Conservation (phyloP, 1,139 yeast species). For the Nakaseomyces delphensis region DNA sequence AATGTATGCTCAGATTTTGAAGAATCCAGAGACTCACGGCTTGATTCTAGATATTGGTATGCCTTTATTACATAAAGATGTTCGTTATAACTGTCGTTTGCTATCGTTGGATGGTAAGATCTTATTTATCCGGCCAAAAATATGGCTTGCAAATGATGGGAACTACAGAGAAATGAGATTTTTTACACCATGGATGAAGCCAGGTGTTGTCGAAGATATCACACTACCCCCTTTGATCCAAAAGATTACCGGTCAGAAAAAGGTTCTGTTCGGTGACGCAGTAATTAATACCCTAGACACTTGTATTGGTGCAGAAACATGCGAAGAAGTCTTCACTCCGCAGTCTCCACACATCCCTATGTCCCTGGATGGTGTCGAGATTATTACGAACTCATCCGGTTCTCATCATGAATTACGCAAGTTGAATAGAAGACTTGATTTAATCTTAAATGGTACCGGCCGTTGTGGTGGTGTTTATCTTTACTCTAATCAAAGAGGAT, state of each 20-base stretch:
- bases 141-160: constrained; percentile 93
- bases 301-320: constrained; percentile 88
- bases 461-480: constrained; percentile 95
- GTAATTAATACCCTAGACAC: constrained; percentile 77
- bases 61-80: constrained; percentile 82
- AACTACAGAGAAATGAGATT: constrained; percentile 96
- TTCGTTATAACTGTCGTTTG: constrained; percentile 85
- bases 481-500: constrained; percentile 91
- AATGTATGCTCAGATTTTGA: constrained; percentile 69
- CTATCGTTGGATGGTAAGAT: constrained; percentile 72
- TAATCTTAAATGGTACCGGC: constrained; percentile 85
- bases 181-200: constrained; percentile 87
- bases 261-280: constrained; percentile 84
- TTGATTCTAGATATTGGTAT: constrained; percentile 86
- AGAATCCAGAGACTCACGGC: constrained; percentile 57
- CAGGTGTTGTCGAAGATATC: constrained; percentile 63
- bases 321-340: constrained; percentile 96
- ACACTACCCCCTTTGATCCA: constrained; percentile 62
- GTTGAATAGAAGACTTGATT: constrained; percentile 69
- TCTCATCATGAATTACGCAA: constrained; percentile 94
- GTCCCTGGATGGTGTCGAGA: constrained; percentile 94
- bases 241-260: constrained; percentile 51
- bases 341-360: constrained; percentile 87
- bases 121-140: constrained; percentile 79
- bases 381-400: constrained; percentile 90